These are phyloP conservation scores for Triticum turgidum DNA, from an alignment of 176 grass and related monocot species.

Conservation along the genomic window DNA sequence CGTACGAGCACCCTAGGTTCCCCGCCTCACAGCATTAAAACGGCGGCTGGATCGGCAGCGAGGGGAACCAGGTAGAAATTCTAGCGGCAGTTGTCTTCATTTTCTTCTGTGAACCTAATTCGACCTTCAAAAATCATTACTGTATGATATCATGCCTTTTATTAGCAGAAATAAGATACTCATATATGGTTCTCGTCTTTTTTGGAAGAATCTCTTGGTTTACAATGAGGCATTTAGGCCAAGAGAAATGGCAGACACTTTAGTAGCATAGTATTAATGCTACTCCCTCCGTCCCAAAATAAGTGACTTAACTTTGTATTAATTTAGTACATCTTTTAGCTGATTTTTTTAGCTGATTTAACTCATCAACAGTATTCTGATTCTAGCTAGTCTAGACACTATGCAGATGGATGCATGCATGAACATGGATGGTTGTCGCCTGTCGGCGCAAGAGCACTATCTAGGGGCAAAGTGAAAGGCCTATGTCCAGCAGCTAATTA, in stretches of 20 bases:
- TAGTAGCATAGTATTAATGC: background rate
- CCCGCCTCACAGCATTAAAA: too few species aligned
- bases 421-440: background rate
- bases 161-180: too few species aligned
- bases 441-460: background rate
- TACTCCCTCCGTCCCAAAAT: background rate
- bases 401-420: background rate
- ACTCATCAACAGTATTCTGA: background rate
- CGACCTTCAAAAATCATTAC: too few species aligned
- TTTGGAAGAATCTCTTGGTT: background rate
- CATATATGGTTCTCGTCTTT: background rate
- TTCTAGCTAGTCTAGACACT: background rate
- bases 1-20: too few species aligned
- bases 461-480: background rate
- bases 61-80: too few species aligned
- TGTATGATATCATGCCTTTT: too few species aligned
- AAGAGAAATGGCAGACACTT: background rate
- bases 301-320: too few species aligned
- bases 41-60: too few species aligned
- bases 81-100: too few species aligned
- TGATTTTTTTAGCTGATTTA: background rate
- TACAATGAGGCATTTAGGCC: background rate
- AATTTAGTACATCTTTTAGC: too few species aligned
- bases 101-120: too few species aligned
- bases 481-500: conserved; percentile 13